A percentile compares a stretch with the other conserved stretches of the same genome.
Evolutionary conservation across 306 rosid genomes (phyloP).

Genomic region (Purshia tridentata): DNA sequence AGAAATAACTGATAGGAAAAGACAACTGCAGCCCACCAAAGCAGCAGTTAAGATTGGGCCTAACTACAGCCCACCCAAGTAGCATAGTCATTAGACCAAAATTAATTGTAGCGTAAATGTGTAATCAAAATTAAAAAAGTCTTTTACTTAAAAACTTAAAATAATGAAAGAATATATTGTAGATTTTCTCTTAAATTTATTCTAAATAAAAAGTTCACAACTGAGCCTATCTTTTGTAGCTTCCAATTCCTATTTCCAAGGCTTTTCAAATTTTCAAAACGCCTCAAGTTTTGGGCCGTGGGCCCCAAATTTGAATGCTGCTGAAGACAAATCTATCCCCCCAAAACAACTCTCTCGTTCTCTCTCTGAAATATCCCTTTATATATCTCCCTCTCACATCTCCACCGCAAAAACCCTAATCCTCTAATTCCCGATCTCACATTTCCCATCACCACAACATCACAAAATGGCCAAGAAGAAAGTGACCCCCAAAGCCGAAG

Average conservation of each 20-base stretch:
- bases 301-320: conserved; percentile 36
- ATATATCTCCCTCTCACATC: neutral
- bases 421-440: conserved; percentile 22
- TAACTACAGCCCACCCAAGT: too few relatives aligned
- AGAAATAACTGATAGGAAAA: too few relatives aligned
- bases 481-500: conserved; percentile 28
- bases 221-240: neutral
- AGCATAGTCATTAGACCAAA: too few relatives aligned
- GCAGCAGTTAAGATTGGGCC: too few relatives aligned
- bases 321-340: conserved; percentile 6
- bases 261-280: neutral
- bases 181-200: too few relatives aligned
- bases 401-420: conserved; percentile 43
- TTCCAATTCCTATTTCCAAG: neutral
- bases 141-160: too few relatives aligned
- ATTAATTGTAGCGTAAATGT: too few relatives aligned
- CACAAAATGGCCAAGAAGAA: conserved; percentile 72
- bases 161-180: too few relatives aligned
- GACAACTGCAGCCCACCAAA: too few relatives aligned
- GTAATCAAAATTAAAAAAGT: too few relatives aligned
- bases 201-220: too few relatives aligned
- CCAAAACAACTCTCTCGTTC: neutral
- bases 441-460: conserved; percentile 10
- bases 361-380: neutral
- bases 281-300: neutral